phyloP scores from a whole-genome alignment of 495 filamentous ascomycete genomes.

The Oleoguttula mirabilis region DNA sequence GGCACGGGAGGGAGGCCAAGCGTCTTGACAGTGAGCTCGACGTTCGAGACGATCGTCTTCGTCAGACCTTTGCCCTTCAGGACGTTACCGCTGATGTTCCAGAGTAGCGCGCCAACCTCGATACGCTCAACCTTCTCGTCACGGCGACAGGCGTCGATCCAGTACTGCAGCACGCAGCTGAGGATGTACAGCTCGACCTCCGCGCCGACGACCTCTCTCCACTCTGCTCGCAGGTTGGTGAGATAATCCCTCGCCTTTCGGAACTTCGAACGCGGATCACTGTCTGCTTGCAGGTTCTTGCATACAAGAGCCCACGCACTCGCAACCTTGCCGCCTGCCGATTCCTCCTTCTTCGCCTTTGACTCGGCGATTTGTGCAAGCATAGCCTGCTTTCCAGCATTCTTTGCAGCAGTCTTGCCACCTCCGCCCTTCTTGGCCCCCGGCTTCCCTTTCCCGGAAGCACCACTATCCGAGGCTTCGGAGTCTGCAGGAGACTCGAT shows the following conservation, averaged over 20 bases:
- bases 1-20: constrained; percentile 25
- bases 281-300: constrained; percentile 19
- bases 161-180: constrained; percentile 31
- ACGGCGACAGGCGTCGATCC: constrained; percentile 21
- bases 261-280: constrained; percentile 19
- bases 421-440: constrained; percentile 14
- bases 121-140: constrained; percentile 19
- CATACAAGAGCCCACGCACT: constrained; percentile 22
- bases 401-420: constrained; percentile 19
- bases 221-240: constrained; percentile 20
- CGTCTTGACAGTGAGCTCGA: constrained; percentile 21
- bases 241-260: constrained; percentile 24
- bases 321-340: constrained; percentile 22
- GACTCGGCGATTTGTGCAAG: constrained; percentile 17
- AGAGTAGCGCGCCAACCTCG: constrained; percentile 25
- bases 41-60: constrained; percentile 24
- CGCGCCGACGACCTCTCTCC: constrained; percentile 27
- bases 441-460: constrained; percentile 9
- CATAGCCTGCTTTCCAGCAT: constrained; percentile 20
- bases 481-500: constrained; percentile 8
- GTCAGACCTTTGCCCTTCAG: constrained; percentile 24
- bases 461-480: constrained; percentile 6
- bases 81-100: constrained; percentile 16
- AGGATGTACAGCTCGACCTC: constrained; percentile 40
- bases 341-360: constrained; percentile 32